A percentile compares a stretch with the other conserved stretches of the same genome.
phyloP scores from a whole-genome alignment of 805 yeast genomes.

The Hanseniaspora lindneri region DNA sequence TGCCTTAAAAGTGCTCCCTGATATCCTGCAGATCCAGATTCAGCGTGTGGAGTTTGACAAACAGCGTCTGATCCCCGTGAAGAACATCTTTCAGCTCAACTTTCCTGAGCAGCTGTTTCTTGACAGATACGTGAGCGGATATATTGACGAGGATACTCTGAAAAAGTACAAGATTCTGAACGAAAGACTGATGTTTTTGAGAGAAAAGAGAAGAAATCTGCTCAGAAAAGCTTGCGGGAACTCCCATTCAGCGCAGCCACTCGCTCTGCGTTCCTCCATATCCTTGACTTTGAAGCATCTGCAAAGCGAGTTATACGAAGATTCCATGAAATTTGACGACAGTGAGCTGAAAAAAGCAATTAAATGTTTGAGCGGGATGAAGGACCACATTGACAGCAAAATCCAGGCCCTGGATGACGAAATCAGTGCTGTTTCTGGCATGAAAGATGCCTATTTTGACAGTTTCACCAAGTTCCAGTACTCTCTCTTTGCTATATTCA shows the following conservation, averaged over 20 bases:
- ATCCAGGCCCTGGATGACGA: constrained; percentile 33
- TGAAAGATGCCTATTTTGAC: constrained; percentile 47
- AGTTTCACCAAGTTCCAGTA: constrained; percentile 54
- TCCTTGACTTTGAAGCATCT: constrained; percentile 48
- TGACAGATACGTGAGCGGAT: constrained; percentile 60
- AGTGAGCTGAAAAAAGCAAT: constrained; percentile 19
- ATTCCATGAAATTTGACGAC: constrained; percentile 36
- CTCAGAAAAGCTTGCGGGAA: constrained; percentile 31
- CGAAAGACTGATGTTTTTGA: constrained; percentile 36
- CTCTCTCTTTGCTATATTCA: constrained; percentile 78
- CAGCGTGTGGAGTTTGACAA: constrained; percentile 89
- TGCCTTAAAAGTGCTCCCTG: constrained; percentile 61
- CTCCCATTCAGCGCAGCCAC: neutral
- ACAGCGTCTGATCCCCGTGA: constrained; percentile 58
- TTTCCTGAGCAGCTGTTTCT: constrained; percentile 66
- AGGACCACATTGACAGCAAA: constrained; percentile 38
- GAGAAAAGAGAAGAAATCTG: constrained; percentile 34
- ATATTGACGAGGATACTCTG: constrained; percentile 39
- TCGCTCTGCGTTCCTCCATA: constrained; percentile 41
- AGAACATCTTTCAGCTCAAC: constrained; percentile 70
- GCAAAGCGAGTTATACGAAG: constrained; percentile 31
- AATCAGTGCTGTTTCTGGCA: constrained; percentile 35
- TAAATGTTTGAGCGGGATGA: constrained; percentile 33
- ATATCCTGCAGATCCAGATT: constrained; percentile 77
- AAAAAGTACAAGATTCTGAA: constrained; percentile 40